phyloP scores from a whole-genome alignment of 176 grass and related monocot genomes.

The Echinochloa phyllopogon region DNA sequence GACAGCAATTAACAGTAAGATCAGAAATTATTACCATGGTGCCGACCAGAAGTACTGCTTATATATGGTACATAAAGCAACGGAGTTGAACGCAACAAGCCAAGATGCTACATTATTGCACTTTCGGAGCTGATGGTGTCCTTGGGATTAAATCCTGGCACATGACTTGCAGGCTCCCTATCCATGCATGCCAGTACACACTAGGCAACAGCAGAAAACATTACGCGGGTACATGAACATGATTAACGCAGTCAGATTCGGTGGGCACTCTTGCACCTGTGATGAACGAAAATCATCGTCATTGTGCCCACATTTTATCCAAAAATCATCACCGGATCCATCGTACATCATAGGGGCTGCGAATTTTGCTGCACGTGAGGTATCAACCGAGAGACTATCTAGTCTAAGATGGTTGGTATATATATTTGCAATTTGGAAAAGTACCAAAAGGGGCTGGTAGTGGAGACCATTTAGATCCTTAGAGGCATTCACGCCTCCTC shows the following conservation, averaged over 20 bases:
- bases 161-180: conserved; percentile 16
- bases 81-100: not conserved
- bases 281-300: not conserved
- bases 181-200: conserved; percentile 23
- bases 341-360: not conserved
- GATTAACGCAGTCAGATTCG: conserved; percentile 42
- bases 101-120: conserved; percentile 17
- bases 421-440: too few species aligned
- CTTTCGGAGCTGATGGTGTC: conserved; percentile 5
- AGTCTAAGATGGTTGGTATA: too few species aligned
- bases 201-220: conserved; percentile 26
- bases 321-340: not conserved
- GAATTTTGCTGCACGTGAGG: too few species aligned
- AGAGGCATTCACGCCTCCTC: too few species aligned
- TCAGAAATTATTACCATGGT: not conserved
- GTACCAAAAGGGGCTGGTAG: too few species aligned
- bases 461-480: too few species aligned
- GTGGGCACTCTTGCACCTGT: not conserved
- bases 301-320: not conserved
- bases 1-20: not conserved
- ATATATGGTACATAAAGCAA: not conserved
- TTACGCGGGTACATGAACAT: conserved; percentile 44
- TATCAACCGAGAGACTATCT: too few species aligned
- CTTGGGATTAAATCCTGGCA: conserved; percentile 38
- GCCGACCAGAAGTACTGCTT: not conserved